Base-by-base conservation (phyloP, 208 protist species). In the Leishmania turanica region DNA sequence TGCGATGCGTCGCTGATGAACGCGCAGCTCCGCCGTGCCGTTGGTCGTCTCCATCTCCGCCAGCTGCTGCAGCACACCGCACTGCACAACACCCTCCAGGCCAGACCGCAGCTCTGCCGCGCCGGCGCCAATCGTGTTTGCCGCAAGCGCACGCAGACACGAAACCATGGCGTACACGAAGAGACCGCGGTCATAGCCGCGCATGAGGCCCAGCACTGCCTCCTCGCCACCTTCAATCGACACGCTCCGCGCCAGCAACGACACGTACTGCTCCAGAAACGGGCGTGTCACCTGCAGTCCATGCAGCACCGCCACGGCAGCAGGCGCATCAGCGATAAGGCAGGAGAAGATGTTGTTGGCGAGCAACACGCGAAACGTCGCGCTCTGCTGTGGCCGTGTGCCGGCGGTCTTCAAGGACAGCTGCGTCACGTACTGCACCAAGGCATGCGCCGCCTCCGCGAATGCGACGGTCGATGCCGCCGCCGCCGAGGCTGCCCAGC, bases 151-250 rank as follows among this genome's bases (percentile, higher is more conserved):
- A 31, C 77, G 78, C 58, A 91, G 68, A 11, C 86, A 77, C 15
- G 69, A 49, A 3, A 84, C 80, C 24, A 97, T 34, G 47, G 92
- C 86, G 65, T 92, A 81, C 47, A 93, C 79, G 76, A 96, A 92
- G 17, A 97, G 80, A 40, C 58, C 85, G 49, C 91, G 85, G 79
- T 97, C 95, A 79, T 96, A 97, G 31, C 87, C 80, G 54, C 94
- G 92, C 71, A 95, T 47, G 37, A 88, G 77, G 24, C 66, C 70
- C 42, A 87, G 60, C 76, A 92, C 58, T 0, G 54, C 45, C 42
- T 84, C 82, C 17, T 77, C 82, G 19, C 60, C 75, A 31, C 65
- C 72, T 34, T 89, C 76, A 21, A 75, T 77, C 19, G 49, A 42
- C 24, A 81, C 78, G 19, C 19, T 74, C 58, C 78, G 69, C 27